Base-by-base conservation (phyloP, 192 early-diverging fungal species). In the Coemansia asiatica region DNA sequence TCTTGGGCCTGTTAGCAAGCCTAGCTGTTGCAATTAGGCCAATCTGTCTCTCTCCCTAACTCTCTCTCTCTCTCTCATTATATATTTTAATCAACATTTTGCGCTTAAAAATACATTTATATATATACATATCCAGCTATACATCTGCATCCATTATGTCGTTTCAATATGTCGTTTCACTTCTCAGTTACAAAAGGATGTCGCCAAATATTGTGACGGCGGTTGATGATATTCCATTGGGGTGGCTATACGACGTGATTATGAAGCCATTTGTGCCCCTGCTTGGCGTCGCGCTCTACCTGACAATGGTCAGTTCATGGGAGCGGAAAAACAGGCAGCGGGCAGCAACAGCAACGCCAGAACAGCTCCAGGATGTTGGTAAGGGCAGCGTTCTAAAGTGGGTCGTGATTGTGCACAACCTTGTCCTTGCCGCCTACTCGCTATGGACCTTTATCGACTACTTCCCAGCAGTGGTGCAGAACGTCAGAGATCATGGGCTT, bases 361-460 rank as follows among this genome's bases (percentile, higher is more conserved):
- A 13, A 2, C 36, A 25, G 53, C 31, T 13, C 48, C 25, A 54
- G 25, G 8, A 44, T 19, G 40, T 31, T 6, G 35, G 25, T 4
- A 8, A 21, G 27, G 59, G 77, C 15, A 40, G 60, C 27, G 69
- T 67, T 40, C 89, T 94, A 84, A 92, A 88, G 71, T 76, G 79
- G n/a, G 78, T 92, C 64, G 88, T 93, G 23, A 84, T 92, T 71
- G 66, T 87, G 16, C 93, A 95, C 71, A 95, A 93, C 70, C 62
- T 89, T 63, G 31, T 83, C 36, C 70, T 95, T 22, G 85, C 84
- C 29, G 68, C 87, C 0, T 95, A 91, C 72, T 92, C 91, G 22
- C 83, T 79, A 16, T 84, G 87, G 61, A 92, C 90, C 4, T 95
- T 93, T 72, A 63, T 83, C 49, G 80, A 85, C 69, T 87, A 87